Evolutionary conservation across 176 grass and related monocot species (phyloP).

Genomic region (Oryza rufipogon): DNA sequence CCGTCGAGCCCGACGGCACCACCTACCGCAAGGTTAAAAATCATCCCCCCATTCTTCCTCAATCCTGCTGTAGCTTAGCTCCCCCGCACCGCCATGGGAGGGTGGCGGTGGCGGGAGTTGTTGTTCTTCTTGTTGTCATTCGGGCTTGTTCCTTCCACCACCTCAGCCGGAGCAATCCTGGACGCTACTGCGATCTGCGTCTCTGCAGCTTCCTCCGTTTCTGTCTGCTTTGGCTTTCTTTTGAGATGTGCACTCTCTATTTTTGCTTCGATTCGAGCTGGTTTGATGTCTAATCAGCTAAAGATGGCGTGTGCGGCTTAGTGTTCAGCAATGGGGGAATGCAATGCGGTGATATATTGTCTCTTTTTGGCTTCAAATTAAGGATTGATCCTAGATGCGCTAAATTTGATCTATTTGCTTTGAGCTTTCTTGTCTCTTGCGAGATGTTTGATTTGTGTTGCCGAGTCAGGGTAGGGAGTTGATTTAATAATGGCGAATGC

Average conservation of each 20-base stretch:
- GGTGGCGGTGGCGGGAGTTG: background rate
- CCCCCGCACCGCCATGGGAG: background rate
- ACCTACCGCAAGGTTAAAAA: slow-evolving; percentile 88
- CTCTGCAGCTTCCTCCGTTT: background rate
- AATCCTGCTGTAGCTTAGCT: background rate
- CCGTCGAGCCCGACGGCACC: slow-evolving; percentile 89
- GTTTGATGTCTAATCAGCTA: background rate
- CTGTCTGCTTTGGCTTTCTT: background rate
- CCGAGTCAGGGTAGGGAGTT: background rate
- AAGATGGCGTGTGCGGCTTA: background rate
- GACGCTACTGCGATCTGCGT: slow-evolving; percentile 22
- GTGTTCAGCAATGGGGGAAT: background rate
- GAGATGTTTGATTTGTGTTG: background rate
- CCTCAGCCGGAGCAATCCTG: background rate
- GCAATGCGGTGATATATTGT: background rate
- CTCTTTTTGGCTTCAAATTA: background rate
- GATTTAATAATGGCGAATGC: background rate
- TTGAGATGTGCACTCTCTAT: background rate
- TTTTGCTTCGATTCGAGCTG: background rate
- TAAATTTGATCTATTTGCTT: background rate
- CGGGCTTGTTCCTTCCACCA: background rate
- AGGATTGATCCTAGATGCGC: background rate
- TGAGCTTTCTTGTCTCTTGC: background rate
- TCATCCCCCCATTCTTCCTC: no score
- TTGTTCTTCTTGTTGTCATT: background rate